Base-by-base conservation (phyloP, 1,139 yeast genomes). In the Nakaseomyces kungkrabaensis region DNA sequence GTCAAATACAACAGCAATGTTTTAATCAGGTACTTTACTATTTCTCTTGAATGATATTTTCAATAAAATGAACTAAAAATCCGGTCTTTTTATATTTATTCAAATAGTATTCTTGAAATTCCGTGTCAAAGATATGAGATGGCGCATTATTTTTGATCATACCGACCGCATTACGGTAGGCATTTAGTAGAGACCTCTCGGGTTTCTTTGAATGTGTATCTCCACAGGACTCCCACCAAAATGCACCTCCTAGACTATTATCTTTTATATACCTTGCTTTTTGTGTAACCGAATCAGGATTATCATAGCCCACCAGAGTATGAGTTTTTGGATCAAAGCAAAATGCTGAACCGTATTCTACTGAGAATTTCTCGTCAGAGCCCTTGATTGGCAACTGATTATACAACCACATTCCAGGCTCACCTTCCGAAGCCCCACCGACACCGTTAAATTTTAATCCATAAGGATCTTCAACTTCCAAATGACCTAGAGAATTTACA, bases 191-290 rank as follows among this genome's bases (percentile, higher is more conserved):
- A 1, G 78, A 73, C 41, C 71, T 60, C 0, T 62, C 53, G 1
- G 60, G 36, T 33, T 33, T 57, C 32, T 68, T 60, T 0, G 50
- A 38, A 43, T 65, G 61, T 2, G 61, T 54, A 60, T 88, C 96
- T 0, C 95, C 96, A 50, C 82, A 74, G 0, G 95, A 83, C 60
- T 89, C 96, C 97, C 97, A 92, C 83, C 88, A 89, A 81, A 92
- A 82, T 0, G 87, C 96, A 0, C 97, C 97, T 0, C 83, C 95
- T 8, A 88, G 69, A 0, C 69, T 60, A 5, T 71, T 68, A 45
- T 67, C 60, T 29, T 56, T 58, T 7, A 82, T 78, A 58, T 78
- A 89, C 32, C 69, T 61, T 0, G 89, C 90, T 63, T 92, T 92
- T 29, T 63, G 61, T 8, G 66, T 60, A 1, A 77, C 77, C 1